These are phyloP conservation scores for Gillenia trifoliata DNA, from an alignment of 306 rosid species.

Conservation along the genomic window DNA sequence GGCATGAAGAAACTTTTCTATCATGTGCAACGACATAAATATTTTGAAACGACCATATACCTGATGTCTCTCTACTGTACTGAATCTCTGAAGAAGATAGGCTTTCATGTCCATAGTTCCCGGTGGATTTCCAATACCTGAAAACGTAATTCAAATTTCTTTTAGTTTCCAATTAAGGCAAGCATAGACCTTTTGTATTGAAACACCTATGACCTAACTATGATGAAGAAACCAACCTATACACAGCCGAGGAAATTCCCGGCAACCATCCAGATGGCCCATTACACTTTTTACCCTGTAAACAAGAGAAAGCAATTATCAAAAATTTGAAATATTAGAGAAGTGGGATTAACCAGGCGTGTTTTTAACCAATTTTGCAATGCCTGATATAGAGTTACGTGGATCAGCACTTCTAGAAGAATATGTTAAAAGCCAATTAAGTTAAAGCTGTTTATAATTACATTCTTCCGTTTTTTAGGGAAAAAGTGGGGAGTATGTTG, in stretches of 20 bases:
- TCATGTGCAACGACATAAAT: neutral
- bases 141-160: neutral
- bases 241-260: conserved; percentile 80
- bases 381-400: neutral
- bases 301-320: conserved; percentile 20
- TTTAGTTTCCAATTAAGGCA: neutral
- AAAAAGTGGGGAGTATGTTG: no score
- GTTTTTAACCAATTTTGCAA: neutral
- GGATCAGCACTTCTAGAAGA: neutral
- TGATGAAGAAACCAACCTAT: conserved; percentile 47
- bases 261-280: conserved; percentile 78
- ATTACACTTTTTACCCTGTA: conserved; percentile 79
- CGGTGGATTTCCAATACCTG: conserved; percentile 92
- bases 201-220: neutral
- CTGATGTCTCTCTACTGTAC: conserved; percentile 69
- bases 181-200: conserved; percentile 2
- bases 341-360: neutral
- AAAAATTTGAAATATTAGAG: neutral
- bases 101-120: conserved; percentile 87
- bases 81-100: conserved; percentile 73
- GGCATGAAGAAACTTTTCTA: neutral
- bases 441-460: no score
- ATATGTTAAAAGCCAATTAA: neutral
- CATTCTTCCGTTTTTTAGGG: no score
- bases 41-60: conserved; percentile 20